Conservation (phyloP, 2,329 filamentous ascomycete species). For the Thielaviopsis musarum region DNA sequence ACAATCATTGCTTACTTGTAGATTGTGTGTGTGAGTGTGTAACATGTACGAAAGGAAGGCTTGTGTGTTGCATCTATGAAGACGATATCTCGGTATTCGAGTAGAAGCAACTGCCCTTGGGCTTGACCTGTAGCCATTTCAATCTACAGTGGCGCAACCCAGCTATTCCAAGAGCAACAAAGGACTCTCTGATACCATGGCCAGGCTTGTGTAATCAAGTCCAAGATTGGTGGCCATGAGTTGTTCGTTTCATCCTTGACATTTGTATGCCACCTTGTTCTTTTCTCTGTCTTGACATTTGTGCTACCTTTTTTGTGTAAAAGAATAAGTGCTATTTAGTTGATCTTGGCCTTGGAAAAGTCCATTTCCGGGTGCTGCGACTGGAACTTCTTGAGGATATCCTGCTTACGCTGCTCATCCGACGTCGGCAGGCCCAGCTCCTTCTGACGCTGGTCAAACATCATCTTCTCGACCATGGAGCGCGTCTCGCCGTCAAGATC, state of each 20-base stretch:
- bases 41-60: not conserved
- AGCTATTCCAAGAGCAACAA: slow-evolving; percentile 35
- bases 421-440: slow-evolving; percentile 76
- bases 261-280: too few species aligned
- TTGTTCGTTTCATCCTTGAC: slow-evolving; percentile 47
- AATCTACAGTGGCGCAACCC: slow-evolving; percentile 36
- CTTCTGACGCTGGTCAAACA: slow-evolving; percentile 97
- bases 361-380: slow-evolving; percentile 58
- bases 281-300: too few species aligned
- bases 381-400: slow-evolving; percentile 89
- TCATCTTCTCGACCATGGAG: slow-evolving; percentile 99
- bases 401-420: slow-evolving; percentile 88
- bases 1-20: not conserved
- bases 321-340: slow-evolving; percentile 21
- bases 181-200: slow-evolving; percentile 46
- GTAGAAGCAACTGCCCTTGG: not conserved
- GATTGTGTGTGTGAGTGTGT: not conserved
- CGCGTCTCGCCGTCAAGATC: slow-evolving; percentile 92
- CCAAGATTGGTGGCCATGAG: slow-evolving; percentile 30
- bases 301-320: not conserved
- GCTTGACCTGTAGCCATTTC: slow-evolving; percentile 12
- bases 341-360: slow-evolving; percentile 53
- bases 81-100: not conserved
- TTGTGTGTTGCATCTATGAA: not conserved
- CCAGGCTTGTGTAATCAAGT: slow-evolving; percentile 15